A percentile compares a stretch with the other conserved stretches of the same genome.
phyloP scores from a whole-genome alignment of 1,284 basidiomycete species.

The Heterobasidion parviporum region DNA sequence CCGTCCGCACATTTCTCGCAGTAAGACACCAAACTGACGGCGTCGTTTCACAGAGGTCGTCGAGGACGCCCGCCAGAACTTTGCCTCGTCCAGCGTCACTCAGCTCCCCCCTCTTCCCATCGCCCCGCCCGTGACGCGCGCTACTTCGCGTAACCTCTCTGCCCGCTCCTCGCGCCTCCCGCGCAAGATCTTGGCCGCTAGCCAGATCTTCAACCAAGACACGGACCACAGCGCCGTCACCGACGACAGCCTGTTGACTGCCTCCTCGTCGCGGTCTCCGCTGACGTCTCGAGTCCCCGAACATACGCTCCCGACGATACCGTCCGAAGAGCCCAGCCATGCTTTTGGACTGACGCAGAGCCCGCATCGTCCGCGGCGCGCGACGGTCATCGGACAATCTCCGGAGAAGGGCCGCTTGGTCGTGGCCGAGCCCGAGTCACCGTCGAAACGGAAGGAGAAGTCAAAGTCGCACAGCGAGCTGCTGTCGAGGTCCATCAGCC shows the following conservation, averaged over 20 bases:
- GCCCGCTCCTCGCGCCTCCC: conserved; percentile 45
- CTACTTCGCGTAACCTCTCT: conserved; percentile 32
- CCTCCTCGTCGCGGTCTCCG: conserved; percentile 14
- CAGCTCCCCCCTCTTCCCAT: conserved; percentile 54
- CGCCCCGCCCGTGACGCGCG: conserved; percentile 39
- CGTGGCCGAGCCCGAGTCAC: conserved; percentile 34
- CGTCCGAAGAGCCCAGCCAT: conserved; percentile 17
- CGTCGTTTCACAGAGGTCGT: conserved; percentile 50
- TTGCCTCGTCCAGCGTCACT: conserved; percentile 40
- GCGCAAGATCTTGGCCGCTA: conserved; percentile 55
- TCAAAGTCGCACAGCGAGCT: conserved; percentile 57
- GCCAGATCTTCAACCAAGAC: conserved; percentile 55
- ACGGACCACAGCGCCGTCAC: conserved; percentile 7
- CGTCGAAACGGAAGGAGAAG: conserved; percentile 59
- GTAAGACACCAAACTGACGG: conserved; percentile 3
- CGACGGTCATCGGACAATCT: conserved; percentile 56
- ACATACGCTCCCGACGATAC: conserved; percentile 19
- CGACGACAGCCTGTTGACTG: conserved; percentile 18
- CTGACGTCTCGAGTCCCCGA: conserved; percentile 11
- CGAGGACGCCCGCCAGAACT: conserved; percentile 65
- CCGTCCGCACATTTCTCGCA: conserved; percentile 20
- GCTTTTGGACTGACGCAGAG: conserved; percentile 25
- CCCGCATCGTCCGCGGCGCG: conserved; percentile 48
- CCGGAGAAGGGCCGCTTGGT: conserved; percentile 30
- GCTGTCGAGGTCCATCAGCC: conserved; percentile 51